These are phyloP conservation scores for Wickerhamiella lipophila DNA, from an alignment of 805 yeast genomes.

Conservation along the genomic window DNA sequence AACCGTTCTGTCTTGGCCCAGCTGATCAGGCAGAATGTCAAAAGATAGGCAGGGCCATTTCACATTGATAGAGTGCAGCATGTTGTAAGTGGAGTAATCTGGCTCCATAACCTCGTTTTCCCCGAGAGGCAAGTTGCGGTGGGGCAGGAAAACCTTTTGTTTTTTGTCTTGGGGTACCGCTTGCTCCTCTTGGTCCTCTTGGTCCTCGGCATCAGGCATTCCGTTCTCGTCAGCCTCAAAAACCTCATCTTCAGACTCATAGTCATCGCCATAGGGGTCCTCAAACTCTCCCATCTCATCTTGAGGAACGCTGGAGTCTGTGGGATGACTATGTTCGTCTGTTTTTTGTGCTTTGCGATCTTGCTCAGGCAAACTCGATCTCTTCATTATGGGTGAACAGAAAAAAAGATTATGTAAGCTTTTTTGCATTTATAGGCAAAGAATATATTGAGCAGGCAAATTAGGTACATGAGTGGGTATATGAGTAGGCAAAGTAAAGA, in stretches of 20 bases:
- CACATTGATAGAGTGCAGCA: conserved; percentile 84
- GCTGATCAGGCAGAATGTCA: conserved; percentile 72
- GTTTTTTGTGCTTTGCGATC: conserved; percentile 29
- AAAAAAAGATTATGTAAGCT: neutral
- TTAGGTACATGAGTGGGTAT: too few relatives aligned
- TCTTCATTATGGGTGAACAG: conserved; percentile 29
- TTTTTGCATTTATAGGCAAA: neutral
- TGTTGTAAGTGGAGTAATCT: conserved; percentile 89
- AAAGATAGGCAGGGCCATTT: conserved; percentile 97
- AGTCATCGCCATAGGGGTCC: conserved; percentile 59
- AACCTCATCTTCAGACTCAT: conserved; percentile 68
- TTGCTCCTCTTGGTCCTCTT: conserved; percentile 34
- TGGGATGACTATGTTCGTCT: conserved; percentile 21
- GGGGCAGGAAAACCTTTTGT: conserved; percentile 60
- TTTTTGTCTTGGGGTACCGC: conserved; percentile 29
- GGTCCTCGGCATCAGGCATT: conserved; percentile 73
- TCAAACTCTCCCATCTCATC: conserved; percentile 40
- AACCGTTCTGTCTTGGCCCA: conserved; percentile 78
- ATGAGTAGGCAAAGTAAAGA: too few relatives aligned
- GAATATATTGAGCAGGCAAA: too few relatives aligned
- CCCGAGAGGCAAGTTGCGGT: conserved; percentile 76
- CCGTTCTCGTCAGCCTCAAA: conserved; percentile 80
- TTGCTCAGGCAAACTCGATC: conserved; percentile 34
- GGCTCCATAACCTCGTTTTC: conserved; percentile 95
- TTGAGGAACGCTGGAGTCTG: conserved; percentile 17